Conservation (phyloP, 1,139 yeast genomes). For the Meyerozyma athensensis region DNA sequence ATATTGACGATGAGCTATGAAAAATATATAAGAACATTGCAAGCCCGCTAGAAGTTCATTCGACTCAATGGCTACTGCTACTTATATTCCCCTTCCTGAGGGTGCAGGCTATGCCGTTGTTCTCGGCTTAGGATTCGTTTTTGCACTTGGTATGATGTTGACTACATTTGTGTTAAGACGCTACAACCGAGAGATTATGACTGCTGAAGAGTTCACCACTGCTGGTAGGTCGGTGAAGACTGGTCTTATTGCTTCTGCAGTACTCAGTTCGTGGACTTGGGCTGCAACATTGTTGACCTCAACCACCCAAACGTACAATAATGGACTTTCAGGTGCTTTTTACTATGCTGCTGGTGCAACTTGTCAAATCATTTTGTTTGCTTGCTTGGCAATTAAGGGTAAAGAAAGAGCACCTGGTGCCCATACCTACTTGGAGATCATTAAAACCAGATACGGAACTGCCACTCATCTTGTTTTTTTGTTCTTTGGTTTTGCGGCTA, state of each 20-base stretch:
- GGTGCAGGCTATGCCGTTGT: slow-evolving; percentile 93
- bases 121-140: slow-evolving; percentile 80
- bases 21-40: background rate
- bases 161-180: slow-evolving; percentile 67
- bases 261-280: slow-evolving; percentile 94
- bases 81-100: slow-evolving; percentile 44
- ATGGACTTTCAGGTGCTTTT: slow-evolving; percentile 74
- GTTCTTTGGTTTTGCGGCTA: slow-evolving; percentile 81
- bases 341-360: slow-evolving; percentile 76
- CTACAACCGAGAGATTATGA: slow-evolving; percentile 75
- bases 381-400: slow-evolving; percentile 69
- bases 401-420: slow-evolving; percentile 71
- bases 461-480: slow-evolving; percentile 63
- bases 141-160: slow-evolving; percentile 73
- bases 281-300: slow-evolving; percentile 79
- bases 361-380: slow-evolving; percentile 68
- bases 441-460: slow-evolving; percentile 66
- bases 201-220: slow-evolving; percentile 86
- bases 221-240: slow-evolving; percentile 84
- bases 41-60: background rate
- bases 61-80: slow-evolving; percentile 3
- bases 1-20: background rate
- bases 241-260: slow-evolving; percentile 80
- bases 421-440: slow-evolving; percentile 70
- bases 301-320: slow-evolving; percentile 69